These are phyloP conservation scores for Komagataella ulmi DNA, from an alignment of 805 yeast genomes.

Conservation along the genomic window DNA sequence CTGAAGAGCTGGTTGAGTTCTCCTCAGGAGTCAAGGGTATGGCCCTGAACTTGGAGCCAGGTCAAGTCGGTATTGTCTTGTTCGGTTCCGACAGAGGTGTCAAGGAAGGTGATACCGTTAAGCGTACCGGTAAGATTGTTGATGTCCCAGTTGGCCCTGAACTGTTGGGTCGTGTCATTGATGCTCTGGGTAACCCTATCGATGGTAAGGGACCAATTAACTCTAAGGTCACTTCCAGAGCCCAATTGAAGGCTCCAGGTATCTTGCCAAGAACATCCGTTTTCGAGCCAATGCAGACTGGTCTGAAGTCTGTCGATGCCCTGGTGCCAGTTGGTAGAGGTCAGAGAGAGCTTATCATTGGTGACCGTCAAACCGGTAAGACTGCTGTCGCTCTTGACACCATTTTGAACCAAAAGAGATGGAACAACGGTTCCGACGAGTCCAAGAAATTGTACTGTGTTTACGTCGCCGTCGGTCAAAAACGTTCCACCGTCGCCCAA, in stretches of 20 bases:
- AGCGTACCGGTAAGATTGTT: constrained; percentile 99
- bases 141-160: constrained; percentile 99
- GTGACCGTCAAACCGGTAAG: constrained; percentile 99
- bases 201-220: constrained; percentile 99
- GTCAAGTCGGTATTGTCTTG: constrained; percentile 99
- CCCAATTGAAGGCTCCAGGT: constrained; percentile 99
- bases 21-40: constrained; percentile 99
- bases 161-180: constrained; percentile 97
- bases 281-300: constrained; percentile 99
- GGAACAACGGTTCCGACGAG: constrained; percentile 94
- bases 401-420: constrained; percentile 97
- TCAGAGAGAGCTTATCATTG: constrained; percentile 99
- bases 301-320: constrained; percentile 98
- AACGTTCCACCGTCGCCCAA: constrained; percentile 99
- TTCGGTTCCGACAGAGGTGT: constrained; percentile 98
- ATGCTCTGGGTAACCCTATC: constrained; percentile 98
- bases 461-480: constrained; percentile 99
- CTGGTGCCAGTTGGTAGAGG: constrained; percentile 99
- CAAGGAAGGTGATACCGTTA: constrained; percentile 98
- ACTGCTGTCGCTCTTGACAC: constrained; percentile 98
- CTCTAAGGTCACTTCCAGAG: constrained; percentile 76
- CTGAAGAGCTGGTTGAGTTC: constrained; percentile 99
- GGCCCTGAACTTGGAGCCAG: constrained; percentile 99
- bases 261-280: constrained; percentile 98
- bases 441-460: constrained; percentile 98